Evolutionary conservation across 352 stramenopile genomes (phyloP), one percentile per base, ranked within the genome.

Genomic region (Pythium phragmitis): DNA sequence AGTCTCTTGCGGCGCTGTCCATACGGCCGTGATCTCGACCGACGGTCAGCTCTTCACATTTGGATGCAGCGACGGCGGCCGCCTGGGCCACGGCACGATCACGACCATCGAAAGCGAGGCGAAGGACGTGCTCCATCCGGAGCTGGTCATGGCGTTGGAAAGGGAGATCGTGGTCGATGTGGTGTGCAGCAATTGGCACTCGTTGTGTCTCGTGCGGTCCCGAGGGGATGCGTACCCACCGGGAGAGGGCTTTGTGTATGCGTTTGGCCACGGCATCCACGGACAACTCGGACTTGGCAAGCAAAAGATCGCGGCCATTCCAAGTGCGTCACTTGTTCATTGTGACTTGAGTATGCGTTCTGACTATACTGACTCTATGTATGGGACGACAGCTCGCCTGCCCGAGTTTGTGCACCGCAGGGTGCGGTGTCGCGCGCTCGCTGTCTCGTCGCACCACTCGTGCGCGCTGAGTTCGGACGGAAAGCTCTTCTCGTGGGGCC

Each of bases 11-110:
- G 92, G 94, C 16, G 93, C 89, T 19, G 80, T 88, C 6, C 91
- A 97, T 60, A 93, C 83, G 4, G 87, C 73, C 9, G 82, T 77
- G 12, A 70, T 94, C 47, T 76, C 76, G 3, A 46, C 68, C 6
- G 61, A 85, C 6, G 87, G 85, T 0, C 75, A 88, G 47, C 69
- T 96, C 23, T 96, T 83, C 63, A 94, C 75, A 16, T 96, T 92
- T 62, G 94, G 94, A 14, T 98, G 89, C 61, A 82, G 90, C 14
- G 92, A 98, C 61, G 93, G 92, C 23, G 94, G 94, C 0, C 78
- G 92, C 3, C 75, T 98, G 7, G 94, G 94, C 17, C 74, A 98
- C 4, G 90, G 91, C 7, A 70, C 21, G 4, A 45, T 34, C 19
- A 30, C 26, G 21, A 2, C n/a, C 2, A 36, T 2, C 26, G 28